These are phyloP conservation scores for Ogataea paradorogensis DNA, from an alignment of 805 yeast genomes.

Conservation along the genomic window DNA sequence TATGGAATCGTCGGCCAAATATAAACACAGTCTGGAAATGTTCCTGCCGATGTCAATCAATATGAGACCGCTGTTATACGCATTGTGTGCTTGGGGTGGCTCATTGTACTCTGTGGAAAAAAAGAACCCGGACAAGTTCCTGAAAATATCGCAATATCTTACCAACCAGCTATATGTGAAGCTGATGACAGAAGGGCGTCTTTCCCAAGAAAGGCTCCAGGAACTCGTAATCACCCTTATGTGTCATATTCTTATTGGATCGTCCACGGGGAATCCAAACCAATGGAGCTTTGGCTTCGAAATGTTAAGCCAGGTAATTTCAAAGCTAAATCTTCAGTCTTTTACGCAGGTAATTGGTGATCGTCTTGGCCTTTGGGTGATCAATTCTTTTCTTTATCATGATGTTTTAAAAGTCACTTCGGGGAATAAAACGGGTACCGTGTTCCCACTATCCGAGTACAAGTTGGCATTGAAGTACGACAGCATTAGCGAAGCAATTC, in stretches of 20 bases:
- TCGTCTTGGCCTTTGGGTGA: slow-evolving; percentile 15
- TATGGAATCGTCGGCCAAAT: slow-evolving; percentile 11
- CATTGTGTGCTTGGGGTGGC: slow-evolving; percentile 20
- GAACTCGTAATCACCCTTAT: slow-evolving; percentile 17
- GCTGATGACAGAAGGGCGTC: not conserved
- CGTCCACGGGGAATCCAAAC: slow-evolving; percentile 19
- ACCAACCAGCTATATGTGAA: slow-evolving; percentile 11
- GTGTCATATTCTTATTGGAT: slow-evolving; percentile 19
- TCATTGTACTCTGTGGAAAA: slow-evolving; percentile 7
- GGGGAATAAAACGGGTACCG: slow-evolving; percentile 20
- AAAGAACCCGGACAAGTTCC: slow-evolving; percentile 2
- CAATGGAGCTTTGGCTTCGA: slow-evolving; percentile 24
- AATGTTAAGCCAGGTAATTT: slow-evolving; percentile 12
- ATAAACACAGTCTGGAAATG: slow-evolving; percentile 7
- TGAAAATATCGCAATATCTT: slow-evolving; percentile 9
- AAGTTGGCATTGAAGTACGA: slow-evolving; percentile 8
- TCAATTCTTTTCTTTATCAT: slow-evolving; percentile 24
- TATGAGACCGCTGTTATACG: slow-evolving; percentile 11
- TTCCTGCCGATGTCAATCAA: slow-evolving; percentile 14
- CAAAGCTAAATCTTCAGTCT: slow-evolving; percentile 14
- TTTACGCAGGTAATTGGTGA: slow-evolving; percentile 10
- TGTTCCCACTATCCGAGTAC: slow-evolving; percentile 23
- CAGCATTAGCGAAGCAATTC: not conserved
- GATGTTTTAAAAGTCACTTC: slow-evolving; percentile 25
- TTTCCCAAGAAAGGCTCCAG: not conserved